A percentile compares a stretch with the other conserved stretches of the same genome.
Conservation (phyloP, 208 protist genomes). For the Leishmania aethiopica region DNA sequence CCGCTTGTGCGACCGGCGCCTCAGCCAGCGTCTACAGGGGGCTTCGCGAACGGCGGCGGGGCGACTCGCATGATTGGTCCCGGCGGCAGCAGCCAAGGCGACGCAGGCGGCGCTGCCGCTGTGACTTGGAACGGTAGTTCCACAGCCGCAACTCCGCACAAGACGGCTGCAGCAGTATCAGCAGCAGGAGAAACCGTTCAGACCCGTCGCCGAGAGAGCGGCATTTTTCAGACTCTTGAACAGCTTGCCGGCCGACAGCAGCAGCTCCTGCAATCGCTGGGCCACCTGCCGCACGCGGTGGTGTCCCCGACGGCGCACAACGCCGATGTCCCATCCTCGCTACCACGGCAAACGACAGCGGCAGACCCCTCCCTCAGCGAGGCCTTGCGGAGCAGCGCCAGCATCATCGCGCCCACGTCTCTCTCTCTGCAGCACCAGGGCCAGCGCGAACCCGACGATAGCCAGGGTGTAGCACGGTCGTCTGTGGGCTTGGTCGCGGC, state of each 20-base stretch:
- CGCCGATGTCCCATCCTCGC: not conserved
- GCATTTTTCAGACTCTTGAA: constrained; percentile 19
- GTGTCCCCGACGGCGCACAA: not conserved
- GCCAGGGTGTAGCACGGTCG: not conserved
- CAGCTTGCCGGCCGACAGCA: constrained; percentile 27
- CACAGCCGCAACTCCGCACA: not conserved
- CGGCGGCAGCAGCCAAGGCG: not conserved
- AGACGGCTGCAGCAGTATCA: not conserved
- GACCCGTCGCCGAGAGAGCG: not conserved
- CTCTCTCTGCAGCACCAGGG: not conserved
- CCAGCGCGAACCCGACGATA: not conserved
- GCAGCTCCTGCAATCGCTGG: constrained; percentile 20
- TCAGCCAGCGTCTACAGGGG: not conserved
- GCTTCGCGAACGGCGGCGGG: not conserved
- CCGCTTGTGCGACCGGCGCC: constrained; percentile 1
- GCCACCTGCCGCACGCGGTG: not conserved
- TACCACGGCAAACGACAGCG: not conserved
- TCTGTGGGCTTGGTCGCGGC: not conserved
- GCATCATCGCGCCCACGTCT: not conserved
- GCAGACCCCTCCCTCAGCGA: not conserved
- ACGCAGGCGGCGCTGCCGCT: not conserved
- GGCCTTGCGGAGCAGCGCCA: not conserved
- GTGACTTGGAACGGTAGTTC: not conserved
- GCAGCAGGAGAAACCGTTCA: not conserved
- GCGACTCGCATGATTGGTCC: not conserved